Evolutionary conservation across 108 stramenopile species (phyloP).

Genomic region (Conticribra weissflogii): DNA sequence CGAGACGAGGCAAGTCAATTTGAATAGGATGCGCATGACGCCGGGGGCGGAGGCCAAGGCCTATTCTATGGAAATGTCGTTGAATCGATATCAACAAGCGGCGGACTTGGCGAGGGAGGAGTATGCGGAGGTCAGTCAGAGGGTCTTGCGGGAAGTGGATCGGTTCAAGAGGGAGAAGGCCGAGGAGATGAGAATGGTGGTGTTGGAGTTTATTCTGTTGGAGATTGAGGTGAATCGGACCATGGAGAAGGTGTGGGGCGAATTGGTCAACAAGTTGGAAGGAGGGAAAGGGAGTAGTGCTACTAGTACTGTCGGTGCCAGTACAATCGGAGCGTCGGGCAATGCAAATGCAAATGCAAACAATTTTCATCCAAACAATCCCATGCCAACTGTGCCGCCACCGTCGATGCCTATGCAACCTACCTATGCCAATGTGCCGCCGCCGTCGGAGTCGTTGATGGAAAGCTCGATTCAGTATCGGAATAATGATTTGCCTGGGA

Average conservation of each 20-base stretch:
- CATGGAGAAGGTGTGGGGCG: conserved; percentile 94
- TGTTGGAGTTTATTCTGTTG: conserved; percentile 90
- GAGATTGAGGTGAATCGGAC: conserved; percentile 93
- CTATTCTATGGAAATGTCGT: conserved; percentile 81
- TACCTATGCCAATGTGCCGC: conserved; percentile 40
- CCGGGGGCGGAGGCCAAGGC: conserved; percentile 88
- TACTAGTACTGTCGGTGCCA: neutral
- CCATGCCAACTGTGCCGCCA: conserved; percentile 14
- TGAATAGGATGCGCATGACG: conserved; percentile 69
- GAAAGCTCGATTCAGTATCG: conserved; percentile 49
- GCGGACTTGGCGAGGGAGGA: conserved; percentile 79
- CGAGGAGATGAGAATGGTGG: conserved; percentile 92
- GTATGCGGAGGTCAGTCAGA: conserved; percentile 85
- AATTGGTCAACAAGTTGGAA: conserved; percentile 88
- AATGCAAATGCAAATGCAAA: no score
- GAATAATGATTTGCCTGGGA: conserved; percentile 32
- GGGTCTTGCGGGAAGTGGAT: conserved; percentile 95
- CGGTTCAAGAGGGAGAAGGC: conserved; percentile 96
- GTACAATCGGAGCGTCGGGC: neutral
- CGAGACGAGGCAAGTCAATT: conserved; percentile 60
- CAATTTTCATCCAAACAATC: neutral
- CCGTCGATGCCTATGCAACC: conserved; percentile 25
- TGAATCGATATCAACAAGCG: conserved; percentile 76
- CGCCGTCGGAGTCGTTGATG: conserved; percentile 30
- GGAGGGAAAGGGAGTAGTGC: conserved; percentile 10